Percentiles rank a stretch among this genome's conserved stretches.
Evolutionary conservation across 2,329 filamentous ascomycete species (phyloP).

Genomic region (Dactylellina sp.): DNA sequence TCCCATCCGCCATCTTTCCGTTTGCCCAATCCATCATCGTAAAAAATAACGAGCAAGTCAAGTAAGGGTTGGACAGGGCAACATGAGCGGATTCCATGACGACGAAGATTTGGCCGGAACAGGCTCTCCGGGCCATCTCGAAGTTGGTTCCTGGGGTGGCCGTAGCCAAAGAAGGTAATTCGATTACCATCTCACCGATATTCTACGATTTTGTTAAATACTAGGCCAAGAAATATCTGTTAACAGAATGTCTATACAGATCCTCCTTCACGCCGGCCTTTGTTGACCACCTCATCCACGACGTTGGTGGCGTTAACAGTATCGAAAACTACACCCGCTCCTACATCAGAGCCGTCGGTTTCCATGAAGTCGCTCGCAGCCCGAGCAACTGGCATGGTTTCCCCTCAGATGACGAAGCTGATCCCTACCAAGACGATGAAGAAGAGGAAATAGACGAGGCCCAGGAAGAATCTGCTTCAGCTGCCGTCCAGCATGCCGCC

Average conservation of each 20-base stretch:
- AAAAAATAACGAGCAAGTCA: too few species aligned
- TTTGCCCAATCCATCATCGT: too few species aligned
- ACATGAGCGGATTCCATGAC: constrained; percentile 40
- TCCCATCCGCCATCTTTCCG: too few species aligned
- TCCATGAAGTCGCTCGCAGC: constrained; percentile 82
- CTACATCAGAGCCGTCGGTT: constrained; percentile 89
- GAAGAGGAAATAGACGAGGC: constrained; percentile 13
- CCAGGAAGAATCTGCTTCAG: constrained; percentile 38
- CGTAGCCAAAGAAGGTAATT: constrained; percentile 46
- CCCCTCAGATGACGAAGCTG: constrained; percentile 49
- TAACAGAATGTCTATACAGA: constrained; percentile 26
- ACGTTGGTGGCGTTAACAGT: constrained; percentile 91
- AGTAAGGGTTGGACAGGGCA: background rate
- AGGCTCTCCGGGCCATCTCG: constrained; percentile 43
- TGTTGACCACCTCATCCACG: constrained; percentile 62
- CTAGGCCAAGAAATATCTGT: background rate
- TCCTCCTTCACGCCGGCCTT: constrained; percentile 58
- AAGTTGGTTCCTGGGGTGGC: constrained; percentile 42
- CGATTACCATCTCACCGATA: background rate
- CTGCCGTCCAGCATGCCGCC: constrained; percentile 30
- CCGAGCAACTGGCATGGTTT: constrained; percentile 52
- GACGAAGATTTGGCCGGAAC: background rate
- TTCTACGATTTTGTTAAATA: too few species aligned
- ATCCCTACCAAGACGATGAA: constrained; percentile 45
- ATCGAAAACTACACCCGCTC: constrained; percentile 92